Evolutionary conservation across 495 filamentous ascomycete genomes (phyloP), one percentile per base, ranked within the genome.

Genomic region (Tricharina praecox): DNA sequence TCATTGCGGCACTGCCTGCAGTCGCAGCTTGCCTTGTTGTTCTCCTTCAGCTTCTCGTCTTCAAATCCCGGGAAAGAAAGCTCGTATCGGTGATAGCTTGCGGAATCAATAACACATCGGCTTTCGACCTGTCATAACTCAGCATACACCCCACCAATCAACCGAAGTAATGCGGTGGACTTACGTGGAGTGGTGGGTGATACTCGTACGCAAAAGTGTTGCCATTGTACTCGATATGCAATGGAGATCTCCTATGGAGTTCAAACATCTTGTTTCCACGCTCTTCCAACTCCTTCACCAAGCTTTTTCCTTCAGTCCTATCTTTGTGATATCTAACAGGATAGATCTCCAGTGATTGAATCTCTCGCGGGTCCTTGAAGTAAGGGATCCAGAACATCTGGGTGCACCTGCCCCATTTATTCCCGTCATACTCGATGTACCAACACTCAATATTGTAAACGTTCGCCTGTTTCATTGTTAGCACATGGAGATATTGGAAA

Each of bases 361-460:
- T 32, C 28, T 32, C 28, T 13, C 13, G 7, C 28, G 7, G 7
- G 7, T 13, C 84, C 52, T 85, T 82, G 71, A 94, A 95, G 4
- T 73, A 69, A 7, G 76, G 70, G 21, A 94, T 76, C 47, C 85
- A 77, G 9, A 74, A 69, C 19, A 76, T 75, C 61, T 83, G 77
- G 44, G 75, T 79, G 3, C 76, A 77, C 60, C 77, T 71, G 4
- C 77, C 78, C 55, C 16, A 40, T 20, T 15, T 1, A 13, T 40
- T n/a, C 21, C 37, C 37, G 10, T 40, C 18, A 40, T 40, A 40
- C 11, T 15, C 7, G 10, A 49, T 40, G 37, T 40, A 24, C 10
- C 2, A 13, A n/a, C 41, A 44, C 11, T 25, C 8, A n/a, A 44
- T 13, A 24, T 44, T 0, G 28, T 15, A 25, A 9, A n/a, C n/a